These are phyloP conservation scores for Brassica incana DNA, from an alignment of 345 rosid species.

Conservation along the genomic window DNA sequence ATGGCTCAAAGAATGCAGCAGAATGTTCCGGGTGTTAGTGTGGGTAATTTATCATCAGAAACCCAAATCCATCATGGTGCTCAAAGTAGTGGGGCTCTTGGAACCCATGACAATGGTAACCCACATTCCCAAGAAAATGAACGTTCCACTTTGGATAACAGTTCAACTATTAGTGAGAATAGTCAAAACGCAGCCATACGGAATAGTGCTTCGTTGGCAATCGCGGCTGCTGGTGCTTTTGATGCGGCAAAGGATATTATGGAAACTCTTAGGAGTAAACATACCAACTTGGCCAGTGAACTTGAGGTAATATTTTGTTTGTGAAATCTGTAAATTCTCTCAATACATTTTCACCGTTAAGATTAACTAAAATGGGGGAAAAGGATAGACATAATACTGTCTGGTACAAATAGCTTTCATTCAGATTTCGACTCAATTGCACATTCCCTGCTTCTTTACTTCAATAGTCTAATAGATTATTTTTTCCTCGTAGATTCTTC, in stretches of 20 bases:
- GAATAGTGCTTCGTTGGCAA: slow-evolving; percentile 61
- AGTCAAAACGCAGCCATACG: slow-evolving; percentile 51
- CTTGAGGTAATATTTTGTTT: slow-evolving; percentile 60
- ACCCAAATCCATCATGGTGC: slow-evolving; percentile 53
- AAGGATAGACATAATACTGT: not conserved
- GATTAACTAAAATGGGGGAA: not conserved
- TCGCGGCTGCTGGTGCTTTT: slow-evolving; percentile 87
- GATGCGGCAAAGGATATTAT: slow-evolving; percentile 96
- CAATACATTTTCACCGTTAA: not conserved
- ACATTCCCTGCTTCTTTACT: not conserved
- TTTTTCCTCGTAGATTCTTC: slow-evolving; percentile 3
- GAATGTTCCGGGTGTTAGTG: slow-evolving; percentile 49
- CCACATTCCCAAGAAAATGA: slow-evolving; percentile 89
- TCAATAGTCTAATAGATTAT: not conserved
- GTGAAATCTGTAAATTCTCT: not conserved
- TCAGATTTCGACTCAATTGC: not conserved
- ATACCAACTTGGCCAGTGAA: slow-evolving; percentile 86
- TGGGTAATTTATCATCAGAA: slow-evolving; percentile 58
- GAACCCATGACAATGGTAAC: slow-evolving; percentile 73
- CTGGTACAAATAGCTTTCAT: not conserved
- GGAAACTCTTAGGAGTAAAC: slow-evolving; percentile 97
- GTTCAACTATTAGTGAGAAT: slow-evolving; percentile 59
- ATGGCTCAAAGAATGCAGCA: slow-evolving; percentile 96
- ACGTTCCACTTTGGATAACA: slow-evolving; percentile 59
- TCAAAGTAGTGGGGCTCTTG: slow-evolving; percentile 56